Evolutionary conservation across 1,139 yeast genomes (phyloP), one percentile per base, ranked within the genome.

Genomic region (Pneumocystis wakefieldiae): DNA sequence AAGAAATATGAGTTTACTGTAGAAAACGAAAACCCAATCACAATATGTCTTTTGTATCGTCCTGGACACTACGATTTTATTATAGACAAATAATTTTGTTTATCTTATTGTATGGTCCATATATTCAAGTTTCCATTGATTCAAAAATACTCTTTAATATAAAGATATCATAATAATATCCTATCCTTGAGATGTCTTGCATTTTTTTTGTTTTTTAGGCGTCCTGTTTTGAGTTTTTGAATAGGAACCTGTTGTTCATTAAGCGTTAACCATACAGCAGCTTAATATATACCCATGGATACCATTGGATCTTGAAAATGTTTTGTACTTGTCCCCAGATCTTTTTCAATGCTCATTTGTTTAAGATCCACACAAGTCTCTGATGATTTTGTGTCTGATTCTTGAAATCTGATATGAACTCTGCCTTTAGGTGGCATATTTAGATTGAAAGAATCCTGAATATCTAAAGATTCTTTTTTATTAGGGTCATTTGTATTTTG

Each of bases 41-140:
- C 42, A 14, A 64, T 68, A 59, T 65, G 59, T 28, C 66, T 68
- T 29, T 64, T 68, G 58, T 68, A 68, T 60, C 66, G 70, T 55
- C 70, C 70, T 12, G 70, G 70, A n/a, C 70, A 68, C 62, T 68
- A 68, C 64, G 70, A 68, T 24, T 39, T 57, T 48, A 48, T 48
- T 4, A 19, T 19, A 48, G 55, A 48, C 12, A 4, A 48, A 12
- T 24, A 24, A 48, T 24, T 12, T 10, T 12, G 6, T 17, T 17
- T 14, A n/a, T 41, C 12, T 2, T 24, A 48, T 12, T 24, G 4
- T 12, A 24, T 24, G 7, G 24, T 32, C 6, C 35, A 32, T 32
- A 32, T 8, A 8, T 4, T 32, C 35, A 5, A 7, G 7, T 32
- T 32, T 7, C 8, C 8, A 41, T n/a, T 7, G 17, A 17, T 41